A percentile compares a stretch with the other conserved stretches of the same genome.
Conservation (phyloP, 2,329 filamentous ascomycete species). For the Grosmannia penicillata region DNA sequence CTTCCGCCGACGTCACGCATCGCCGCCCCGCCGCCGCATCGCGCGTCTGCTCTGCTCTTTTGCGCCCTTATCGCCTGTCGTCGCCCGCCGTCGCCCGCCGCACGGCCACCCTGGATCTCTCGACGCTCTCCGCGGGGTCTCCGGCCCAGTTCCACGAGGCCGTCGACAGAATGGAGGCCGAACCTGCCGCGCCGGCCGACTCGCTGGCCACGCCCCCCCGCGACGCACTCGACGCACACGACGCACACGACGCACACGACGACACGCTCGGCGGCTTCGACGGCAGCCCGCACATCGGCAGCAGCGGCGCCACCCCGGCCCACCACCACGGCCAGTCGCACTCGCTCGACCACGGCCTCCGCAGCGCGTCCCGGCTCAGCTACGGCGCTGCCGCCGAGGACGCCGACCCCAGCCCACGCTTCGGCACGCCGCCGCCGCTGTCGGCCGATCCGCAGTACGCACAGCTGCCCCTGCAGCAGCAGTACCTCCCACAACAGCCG, state of each 20-base stretch:
- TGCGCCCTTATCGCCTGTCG: no score
- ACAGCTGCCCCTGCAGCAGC: no score
- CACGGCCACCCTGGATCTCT: slow-evolving; percentile 33
- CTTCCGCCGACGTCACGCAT: no score
- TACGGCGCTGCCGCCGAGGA: slow-evolving; percentile 18
- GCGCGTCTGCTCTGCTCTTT: no score
- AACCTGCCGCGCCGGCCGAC: slow-evolving; percentile 17
- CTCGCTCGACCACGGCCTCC: slow-evolving; percentile 33
- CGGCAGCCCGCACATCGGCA: slow-evolving; percentile 26
- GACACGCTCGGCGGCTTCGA: slow-evolving; percentile 36
- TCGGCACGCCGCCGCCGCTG: slow-evolving; percentile 6
- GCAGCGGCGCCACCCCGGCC: slow-evolving; percentile 13
- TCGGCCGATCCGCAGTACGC: neutral
- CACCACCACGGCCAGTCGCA: slow-evolving; percentile 29
- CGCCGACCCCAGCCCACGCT: slow-evolving; percentile 4
- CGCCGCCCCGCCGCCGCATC: no score
- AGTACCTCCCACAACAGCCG: slow-evolving; percentile 2
- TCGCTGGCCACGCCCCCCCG: neutral
- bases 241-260: slow-evolving; percentile 25
- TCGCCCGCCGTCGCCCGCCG: no score
- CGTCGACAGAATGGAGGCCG: slow-evolving; percentile 34
- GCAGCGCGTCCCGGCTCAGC: slow-evolving; percentile 20
- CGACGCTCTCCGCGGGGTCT: slow-evolving; percentile 31
- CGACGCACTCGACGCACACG: no score
- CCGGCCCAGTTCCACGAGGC: slow-evolving; percentile 37